Evolutionary conservation across 75 land plant genomes (phyloP).

Genomic region (Cryptomeria japonica): DNA sequence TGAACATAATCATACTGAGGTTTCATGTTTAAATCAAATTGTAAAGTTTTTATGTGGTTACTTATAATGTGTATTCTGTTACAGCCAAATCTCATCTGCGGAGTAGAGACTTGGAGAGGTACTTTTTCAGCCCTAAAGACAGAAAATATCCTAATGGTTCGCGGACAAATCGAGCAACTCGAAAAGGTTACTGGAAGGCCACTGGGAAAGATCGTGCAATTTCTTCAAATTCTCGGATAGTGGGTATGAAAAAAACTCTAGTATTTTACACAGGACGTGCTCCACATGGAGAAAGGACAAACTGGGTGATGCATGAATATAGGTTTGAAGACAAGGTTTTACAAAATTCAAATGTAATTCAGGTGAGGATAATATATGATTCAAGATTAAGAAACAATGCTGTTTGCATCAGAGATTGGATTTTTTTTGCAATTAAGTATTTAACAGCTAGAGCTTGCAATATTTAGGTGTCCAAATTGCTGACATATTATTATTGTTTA

Average conservation of each 20-base stretch:
- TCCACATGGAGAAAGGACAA: constrained; percentile 25
- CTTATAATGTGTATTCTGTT: neutral
- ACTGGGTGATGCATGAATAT: constrained; percentile 36
- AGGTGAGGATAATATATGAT: neutral
- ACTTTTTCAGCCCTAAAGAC: constrained; percentile 17
- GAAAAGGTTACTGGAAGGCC: constrained; percentile 38
- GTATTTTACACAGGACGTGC: constrained; percentile 34
- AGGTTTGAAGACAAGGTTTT: constrained; percentile 10
- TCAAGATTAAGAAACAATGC: neutral
- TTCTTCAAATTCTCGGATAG: neutral
- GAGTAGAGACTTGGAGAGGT: constrained; percentile 19
- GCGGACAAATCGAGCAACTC: constrained; percentile 28
- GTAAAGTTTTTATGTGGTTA: neutral
- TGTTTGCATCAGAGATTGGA: neutral
- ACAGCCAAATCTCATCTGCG: constrained; percentile 12
- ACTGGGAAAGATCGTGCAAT: constrained; percentile 32
- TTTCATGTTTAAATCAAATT: neutral
- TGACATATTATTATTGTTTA: neutral
- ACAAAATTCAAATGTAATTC: constrained; percentile 6
- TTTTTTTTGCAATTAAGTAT: neutral
- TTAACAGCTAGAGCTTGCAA: neutral
- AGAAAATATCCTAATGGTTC: constrained; percentile 22
- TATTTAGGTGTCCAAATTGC: neutral
- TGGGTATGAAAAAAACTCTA: constrained; percentile 33
- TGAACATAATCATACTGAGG: neutral